Evolutionary conservation across 805 yeast genomes (phyloP).

Genomic region (Lipomyces sp.): DNA sequence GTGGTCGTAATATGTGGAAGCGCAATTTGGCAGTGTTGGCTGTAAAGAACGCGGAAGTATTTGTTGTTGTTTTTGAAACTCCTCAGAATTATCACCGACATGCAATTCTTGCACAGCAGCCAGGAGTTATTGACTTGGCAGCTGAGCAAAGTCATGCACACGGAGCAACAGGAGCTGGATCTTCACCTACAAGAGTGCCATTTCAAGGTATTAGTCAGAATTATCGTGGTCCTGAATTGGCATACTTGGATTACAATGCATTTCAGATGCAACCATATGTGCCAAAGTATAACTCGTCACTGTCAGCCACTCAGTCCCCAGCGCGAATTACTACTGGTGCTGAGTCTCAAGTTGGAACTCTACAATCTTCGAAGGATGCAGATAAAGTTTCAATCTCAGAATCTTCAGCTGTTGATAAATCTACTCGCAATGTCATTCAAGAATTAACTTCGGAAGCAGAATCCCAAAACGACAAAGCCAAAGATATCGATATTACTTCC

Average conservation of each 20-base stretch:
- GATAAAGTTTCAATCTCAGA: background rate
- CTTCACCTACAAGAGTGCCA: background rate
- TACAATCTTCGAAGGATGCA: background rate
- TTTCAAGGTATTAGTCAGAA: background rate
- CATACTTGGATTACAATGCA: background rate
- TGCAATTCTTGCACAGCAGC: background rate
- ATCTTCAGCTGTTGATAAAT: background rate
- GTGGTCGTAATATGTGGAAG: conserved; percentile 36
- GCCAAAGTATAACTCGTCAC: background rate
- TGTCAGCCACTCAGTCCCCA: background rate
- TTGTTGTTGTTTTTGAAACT: conserved; percentile 31
- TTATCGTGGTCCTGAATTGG: background rate
- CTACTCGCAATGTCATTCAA: background rate
- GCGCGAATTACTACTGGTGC: background rate
- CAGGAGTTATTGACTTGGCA: conserved; percentile 1
- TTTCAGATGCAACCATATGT: background rate
- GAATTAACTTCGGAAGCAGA: background rate
- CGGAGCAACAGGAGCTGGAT: background rate
- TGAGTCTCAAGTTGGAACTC: background rate
- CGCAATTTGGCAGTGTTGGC: conserved; percentile 35
- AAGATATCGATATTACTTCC: background rate
- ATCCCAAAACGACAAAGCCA: background rate
- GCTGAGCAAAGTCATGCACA: background rate
- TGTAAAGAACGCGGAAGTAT: conserved; percentile 37
- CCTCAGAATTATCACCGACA: background rate